Evolutionary conservation across 352 stramenopile genomes (phyloP).

Genomic region (Phytopythium vexans): DNA sequence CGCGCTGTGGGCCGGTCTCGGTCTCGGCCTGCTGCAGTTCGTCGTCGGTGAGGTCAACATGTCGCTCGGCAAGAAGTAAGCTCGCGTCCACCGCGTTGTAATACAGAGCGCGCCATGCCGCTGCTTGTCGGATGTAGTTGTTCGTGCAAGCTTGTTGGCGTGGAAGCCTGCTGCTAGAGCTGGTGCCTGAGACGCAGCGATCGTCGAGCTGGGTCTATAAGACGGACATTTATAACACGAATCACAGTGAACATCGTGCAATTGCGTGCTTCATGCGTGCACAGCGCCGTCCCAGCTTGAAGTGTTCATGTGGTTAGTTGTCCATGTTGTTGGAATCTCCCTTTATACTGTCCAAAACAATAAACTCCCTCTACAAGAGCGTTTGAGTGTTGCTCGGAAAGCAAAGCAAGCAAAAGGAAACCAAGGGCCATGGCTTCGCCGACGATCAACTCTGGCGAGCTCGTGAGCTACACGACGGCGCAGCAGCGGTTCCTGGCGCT

Average conservation of each 20-base stretch:
- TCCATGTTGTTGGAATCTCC: background rate
- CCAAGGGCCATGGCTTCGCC: conserved; percentile 4
- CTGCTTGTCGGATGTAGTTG: too few relatives aligned
- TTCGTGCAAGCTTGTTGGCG: too few relatives aligned
- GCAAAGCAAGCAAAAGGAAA: background rate
- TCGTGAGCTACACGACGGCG: conserved; percentile 31
- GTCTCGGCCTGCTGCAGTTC: conserved; percentile 54
- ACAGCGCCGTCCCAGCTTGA: too few relatives aligned
- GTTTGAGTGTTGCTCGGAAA: background rate
- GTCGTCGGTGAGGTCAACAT: conserved; percentile 69
- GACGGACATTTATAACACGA: too few relatives aligned
- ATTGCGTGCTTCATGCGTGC: too few relatives aligned
- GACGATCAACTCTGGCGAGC: conserved; percentile 10
- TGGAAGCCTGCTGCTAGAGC: too few relatives aligned
- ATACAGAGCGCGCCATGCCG: too few relatives aligned
- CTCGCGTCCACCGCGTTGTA: background rate
- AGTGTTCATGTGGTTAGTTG: too few relatives aligned
- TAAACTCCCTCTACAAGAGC: conserved; percentile 29
- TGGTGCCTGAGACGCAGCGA: too few relatives aligned
- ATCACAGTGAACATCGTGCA: too few relatives aligned
- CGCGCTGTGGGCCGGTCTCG: conserved; percentile 38
- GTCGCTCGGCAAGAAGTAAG: conserved; percentile 57
- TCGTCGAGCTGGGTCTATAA: too few relatives aligned
- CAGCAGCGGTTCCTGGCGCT: conserved; percentile 42
- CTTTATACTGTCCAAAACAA: background rate